Conservation (phyloP, 306 rosid genomes). For the Vicia sativa region DNA sequence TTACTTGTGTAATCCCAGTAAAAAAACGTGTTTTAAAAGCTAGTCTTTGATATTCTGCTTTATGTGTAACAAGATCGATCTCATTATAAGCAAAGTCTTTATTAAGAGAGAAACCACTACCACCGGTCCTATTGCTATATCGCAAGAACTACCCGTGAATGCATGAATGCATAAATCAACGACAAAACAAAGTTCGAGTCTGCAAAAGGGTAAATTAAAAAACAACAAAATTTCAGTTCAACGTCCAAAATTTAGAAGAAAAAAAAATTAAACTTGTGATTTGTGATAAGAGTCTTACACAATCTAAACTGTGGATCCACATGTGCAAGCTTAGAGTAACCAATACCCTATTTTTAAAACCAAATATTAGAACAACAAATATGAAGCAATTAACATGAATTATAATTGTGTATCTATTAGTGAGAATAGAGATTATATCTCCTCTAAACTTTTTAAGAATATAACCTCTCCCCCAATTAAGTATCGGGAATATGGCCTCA, state of each 20-base stretch:
- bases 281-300: constrained; percentile 58
- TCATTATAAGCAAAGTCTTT: constrained; percentile 77
- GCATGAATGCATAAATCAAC: constrained; percentile 79
- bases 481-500: constrained; percentile 84
- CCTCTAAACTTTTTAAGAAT: constrained; percentile 72
- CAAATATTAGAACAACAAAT: constrained; percentile 40
- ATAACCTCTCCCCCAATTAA: constrained; percentile 75
- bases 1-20: constrained; percentile 95
- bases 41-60: no score
- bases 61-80: constrained; percentile 52
- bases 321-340: constrained; percentile 88
- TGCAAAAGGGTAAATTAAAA: constrained; percentile 40
- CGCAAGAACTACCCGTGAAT: constrained; percentile 99
- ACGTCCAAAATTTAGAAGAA: constrained; percentile 15
- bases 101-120: constrained; percentile 92
- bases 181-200: constrained; percentile 97
- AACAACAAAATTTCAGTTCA: constrained; percentile 36
- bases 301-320: constrained; percentile 85
- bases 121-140: constrained; percentile 95
- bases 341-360: constrained; percentile 73
- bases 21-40: constrained; percentile 95
- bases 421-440: constrained; percentile 79
- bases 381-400: no score
- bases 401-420: constrained; percentile 49
- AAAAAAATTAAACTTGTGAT: neutral